A percentile compares a stretch with the other conserved stretches of the same genome.
These are phyloP conservation scores for Gracilaria vermiculophylla DNA, from an alignment of 23 red algal genomes.

Conservation along the genomic window DNA sequence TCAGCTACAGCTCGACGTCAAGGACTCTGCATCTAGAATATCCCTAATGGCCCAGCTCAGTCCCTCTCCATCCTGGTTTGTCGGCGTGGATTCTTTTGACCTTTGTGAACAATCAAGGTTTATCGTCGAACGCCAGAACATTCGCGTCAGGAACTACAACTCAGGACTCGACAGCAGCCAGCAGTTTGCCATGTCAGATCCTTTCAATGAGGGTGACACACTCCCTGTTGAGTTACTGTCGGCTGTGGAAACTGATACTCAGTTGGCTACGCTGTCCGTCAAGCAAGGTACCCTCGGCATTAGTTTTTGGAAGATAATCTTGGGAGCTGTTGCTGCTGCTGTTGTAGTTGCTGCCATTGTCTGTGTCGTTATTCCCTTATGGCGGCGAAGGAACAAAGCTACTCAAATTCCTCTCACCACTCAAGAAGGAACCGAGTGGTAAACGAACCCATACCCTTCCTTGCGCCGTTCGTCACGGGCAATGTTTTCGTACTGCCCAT, in stretches of 20 bases:
- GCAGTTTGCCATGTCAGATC: constrained; percentile 25
- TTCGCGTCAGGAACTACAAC: constrained; percentile 34
- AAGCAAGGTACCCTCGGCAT: constrained; percentile 11
- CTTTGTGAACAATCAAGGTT: constrained; percentile 13
- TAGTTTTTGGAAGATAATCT: constrained; percentile 57
- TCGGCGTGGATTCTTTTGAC: constrained; percentile 25
- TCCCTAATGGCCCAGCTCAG: constrained; percentile 34
- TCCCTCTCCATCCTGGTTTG: constrained; percentile 62
- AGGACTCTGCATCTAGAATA: constrained; percentile 33
- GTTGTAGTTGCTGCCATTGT: constrained; percentile 22
- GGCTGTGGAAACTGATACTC: neutral
- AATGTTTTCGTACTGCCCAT: neutral
- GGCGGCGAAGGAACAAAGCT: constrained; percentile 31
- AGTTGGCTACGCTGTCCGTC: constrained; percentile 3
- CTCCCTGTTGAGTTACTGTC: constrained; percentile 1
- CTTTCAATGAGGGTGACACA: constrained; percentile 33
- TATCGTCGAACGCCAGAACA: constrained; percentile 12
- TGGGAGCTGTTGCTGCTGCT: constrained; percentile 47
- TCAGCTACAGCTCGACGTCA: constrained; percentile 5
- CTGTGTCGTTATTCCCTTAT: constrained; percentile 19
- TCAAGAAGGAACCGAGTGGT: constrained; percentile 45
- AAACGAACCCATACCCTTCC: neutral
- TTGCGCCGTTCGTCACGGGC: neutral
- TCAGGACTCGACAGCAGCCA: constrained; percentile 21
- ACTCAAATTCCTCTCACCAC: constrained; percentile 54